Evolutionary conservation across 371 early-diverging fungal species (phyloP), one percentile per base, ranked within the genome.

Genomic region (Fennellomyces sp.): DNA sequence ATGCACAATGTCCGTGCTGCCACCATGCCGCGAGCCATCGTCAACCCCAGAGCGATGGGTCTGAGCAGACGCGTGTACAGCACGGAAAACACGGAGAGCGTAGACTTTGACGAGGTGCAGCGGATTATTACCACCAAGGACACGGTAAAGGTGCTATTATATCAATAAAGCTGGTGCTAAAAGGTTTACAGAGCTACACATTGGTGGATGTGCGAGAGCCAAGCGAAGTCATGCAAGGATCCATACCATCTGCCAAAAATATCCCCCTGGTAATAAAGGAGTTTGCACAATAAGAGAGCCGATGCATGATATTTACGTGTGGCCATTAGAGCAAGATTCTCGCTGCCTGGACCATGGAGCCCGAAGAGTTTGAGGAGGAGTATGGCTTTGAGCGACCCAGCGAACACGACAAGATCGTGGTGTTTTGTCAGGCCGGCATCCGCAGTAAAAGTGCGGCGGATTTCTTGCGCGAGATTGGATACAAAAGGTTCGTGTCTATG

Each of bases 141-240:
- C n/a, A n/a, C n/a, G n/a, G n/a, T n/a, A n/a, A n/a, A n/a, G n/a
- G n/a, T n/a, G n/a, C n/a, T n/a, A n/a, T n/a, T n/a, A n/a, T n/a
- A n/a, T n/a, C n/a, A n/a, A n/a, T n/a, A n/a, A n/a, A n/a, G n/a
- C n/a, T n/a, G n/a, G n/a, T n/a, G n/a, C n/a, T n/a, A n/a, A n/a
- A n/a, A n/a, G n/a, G n/a, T n/a, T n/a, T n/a, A n/a, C n/a, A 58
- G 77, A 48, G 54, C 7, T 61, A 56, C 35, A 45, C 56, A 41
- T 69, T 88, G n/a, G 76, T 88, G 39, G 88, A 88, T 64, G 88
- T 88, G 28, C 78, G 88, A 28, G 87, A 88, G 56, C 75, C 76
- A 10, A 63, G 70, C 31, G 88, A 88, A 68, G 66, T 83, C 0
- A 62, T 63, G 19, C 67, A 73, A 51, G 88, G 88, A 13, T 51